A percentile compares a stretch with the other conserved stretches of the same genome.
phyloP scores from a whole-genome alignment of 2,329 filamentous ascomycete species.

The Aspergillus novofumigatus region DNA sequence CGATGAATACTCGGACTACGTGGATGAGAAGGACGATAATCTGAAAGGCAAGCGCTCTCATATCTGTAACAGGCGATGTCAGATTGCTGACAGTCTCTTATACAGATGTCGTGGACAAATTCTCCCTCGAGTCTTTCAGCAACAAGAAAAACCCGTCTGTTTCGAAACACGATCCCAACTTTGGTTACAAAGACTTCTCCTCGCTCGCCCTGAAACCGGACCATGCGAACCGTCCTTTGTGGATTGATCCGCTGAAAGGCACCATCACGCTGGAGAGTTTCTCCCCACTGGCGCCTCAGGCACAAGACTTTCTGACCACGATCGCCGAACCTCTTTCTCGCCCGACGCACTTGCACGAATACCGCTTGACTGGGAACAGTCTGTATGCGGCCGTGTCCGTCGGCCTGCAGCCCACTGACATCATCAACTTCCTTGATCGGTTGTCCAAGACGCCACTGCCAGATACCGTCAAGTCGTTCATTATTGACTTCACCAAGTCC shows the following conservation, averaged over 20 bases:
- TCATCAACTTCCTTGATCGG: conserved; percentile 80
- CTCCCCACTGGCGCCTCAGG: conserved; percentile 77
- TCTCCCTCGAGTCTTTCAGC: conserved; percentile 51
- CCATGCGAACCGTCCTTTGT: conserved; percentile 83
- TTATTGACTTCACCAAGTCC: conserved; percentile 76
- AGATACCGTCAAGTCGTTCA: conserved; percentile 73
- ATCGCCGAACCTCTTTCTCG: conserved; percentile 90
- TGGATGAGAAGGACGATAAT: conserved; percentile 45
- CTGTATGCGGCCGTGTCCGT: conserved; percentile 94
- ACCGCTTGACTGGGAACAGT: conserved; percentile 84
- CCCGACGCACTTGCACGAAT: conserved; percentile 89
- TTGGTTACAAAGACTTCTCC: conserved; percentile 71
- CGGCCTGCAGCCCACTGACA: conserved; percentile 83
- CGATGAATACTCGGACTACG: conserved; percentile 56
- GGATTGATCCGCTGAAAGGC: conserved; percentile 84
- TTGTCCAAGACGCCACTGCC: conserved; percentile 87
- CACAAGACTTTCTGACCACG: conserved; percentile 91
- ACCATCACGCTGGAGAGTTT: conserved; percentile 93
- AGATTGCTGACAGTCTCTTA: conserved; percentile 19
- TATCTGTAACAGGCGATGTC: conserved; percentile 9
- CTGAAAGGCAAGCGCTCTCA: conserved; percentile 38
- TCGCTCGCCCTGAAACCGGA: conserved; percentile 80
- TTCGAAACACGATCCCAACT: conserved; percentile 51
- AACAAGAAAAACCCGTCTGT: conserved; percentile 40
- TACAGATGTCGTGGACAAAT: conserved; percentile 48